phyloP scores from a whole-genome alignment of 768 basidiomycete genomes.

The Leccinum subtestaceum region DNA sequence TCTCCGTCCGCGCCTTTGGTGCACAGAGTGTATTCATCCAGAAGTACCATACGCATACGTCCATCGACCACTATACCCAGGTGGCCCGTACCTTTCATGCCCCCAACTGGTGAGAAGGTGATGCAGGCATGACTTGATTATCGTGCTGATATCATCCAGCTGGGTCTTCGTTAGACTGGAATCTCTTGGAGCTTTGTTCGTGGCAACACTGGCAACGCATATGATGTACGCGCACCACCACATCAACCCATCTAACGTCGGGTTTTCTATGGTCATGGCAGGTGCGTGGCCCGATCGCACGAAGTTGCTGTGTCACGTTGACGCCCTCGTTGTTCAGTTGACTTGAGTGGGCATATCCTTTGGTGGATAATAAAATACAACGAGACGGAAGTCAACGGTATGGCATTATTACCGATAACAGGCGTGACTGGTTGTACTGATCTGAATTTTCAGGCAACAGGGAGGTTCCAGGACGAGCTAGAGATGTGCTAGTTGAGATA shows the following conservation, averaged over 20 bases:
- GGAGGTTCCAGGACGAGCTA: not conserved
- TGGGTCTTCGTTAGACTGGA: slow-evolving; percentile 41
- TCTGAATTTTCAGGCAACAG: slow-evolving; percentile 18
- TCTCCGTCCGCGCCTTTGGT: slow-evolving; percentile 41
- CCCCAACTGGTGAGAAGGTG: slow-evolving; percentile 20
- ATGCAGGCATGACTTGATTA: not conserved
- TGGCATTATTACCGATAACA: not conserved
- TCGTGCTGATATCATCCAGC: slow-evolving; percentile 7
- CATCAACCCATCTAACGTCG: slow-evolving; percentile 19
- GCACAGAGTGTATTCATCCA: slow-evolving; percentile 26
- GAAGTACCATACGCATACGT: slow-evolving; percentile 28
- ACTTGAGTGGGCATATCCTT: slow-evolving; percentile 8
- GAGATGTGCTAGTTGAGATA: not conserved
- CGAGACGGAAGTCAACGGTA: slow-evolving; percentile 13
- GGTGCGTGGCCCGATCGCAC: slow-evolving; percentile 3
- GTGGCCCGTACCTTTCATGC: slow-evolving; percentile 30
- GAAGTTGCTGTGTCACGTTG: not conserved
- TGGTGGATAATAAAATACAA: slow-evolving; percentile 26
- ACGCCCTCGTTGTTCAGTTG: not conserved
- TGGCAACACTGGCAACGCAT: slow-evolving; percentile 29
- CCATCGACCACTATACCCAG: slow-evolving; percentile 36
- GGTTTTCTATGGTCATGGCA: slow-evolving; percentile 12
- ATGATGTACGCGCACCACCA: slow-evolving; percentile 32
- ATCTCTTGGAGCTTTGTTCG: slow-evolving; percentile 40
- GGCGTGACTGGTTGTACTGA: slow-evolving; percentile 1